Conservation (phyloP, 176 grass and related monocot species). For the Canna indica region DNA sequence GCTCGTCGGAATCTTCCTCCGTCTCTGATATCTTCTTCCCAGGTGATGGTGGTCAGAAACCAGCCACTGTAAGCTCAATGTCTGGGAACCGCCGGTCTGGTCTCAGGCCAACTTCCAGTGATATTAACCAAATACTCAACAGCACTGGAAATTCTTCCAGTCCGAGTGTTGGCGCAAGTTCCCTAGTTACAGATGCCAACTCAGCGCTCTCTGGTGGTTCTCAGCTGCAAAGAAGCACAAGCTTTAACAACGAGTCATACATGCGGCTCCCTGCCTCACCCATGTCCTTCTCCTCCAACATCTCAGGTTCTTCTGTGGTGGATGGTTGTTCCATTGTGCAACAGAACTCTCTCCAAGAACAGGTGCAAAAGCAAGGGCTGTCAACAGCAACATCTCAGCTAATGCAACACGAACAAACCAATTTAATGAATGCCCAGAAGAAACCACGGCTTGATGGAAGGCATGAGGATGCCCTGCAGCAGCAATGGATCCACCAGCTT, state of each 20-base stretch:
- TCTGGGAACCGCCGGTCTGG: constrained; percentile 36
- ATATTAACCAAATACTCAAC: constrained; percentile 46
- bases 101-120: constrained; percentile 34
- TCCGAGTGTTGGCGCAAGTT: constrained; percentile 82
- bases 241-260: constrained; percentile 81
- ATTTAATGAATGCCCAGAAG: constrained; percentile 52
- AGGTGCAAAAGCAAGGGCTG: constrained; percentile 47
- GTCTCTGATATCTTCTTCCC: constrained; percentile 22
- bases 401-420: constrained; percentile 24
- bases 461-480: constrained; percentile 54
- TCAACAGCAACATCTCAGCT: constrained; percentile 60
- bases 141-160: constrained; percentile 68
- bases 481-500: constrained; percentile 64
- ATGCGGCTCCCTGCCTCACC: constrained; percentile 90
- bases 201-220: constrained; percentile 73
- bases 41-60: constrained; percentile 31
- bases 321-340: constrained; percentile 81
- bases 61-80: constrained; percentile 33
- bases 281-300: constrained; percentile 97
- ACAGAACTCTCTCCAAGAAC: constrained; percentile 68
- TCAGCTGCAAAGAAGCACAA: constrained; percentile 75
- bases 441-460: constrained; percentile 62
- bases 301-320: constrained; percentile 87
- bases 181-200: constrained; percentile 82
- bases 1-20: neutral